A percentile compares a stretch with the other conserved stretches of the same genome.
phyloP scores from a whole-genome alignment of 1,284 basidiomycete genomes.

The Naganishia albida region DNA sequence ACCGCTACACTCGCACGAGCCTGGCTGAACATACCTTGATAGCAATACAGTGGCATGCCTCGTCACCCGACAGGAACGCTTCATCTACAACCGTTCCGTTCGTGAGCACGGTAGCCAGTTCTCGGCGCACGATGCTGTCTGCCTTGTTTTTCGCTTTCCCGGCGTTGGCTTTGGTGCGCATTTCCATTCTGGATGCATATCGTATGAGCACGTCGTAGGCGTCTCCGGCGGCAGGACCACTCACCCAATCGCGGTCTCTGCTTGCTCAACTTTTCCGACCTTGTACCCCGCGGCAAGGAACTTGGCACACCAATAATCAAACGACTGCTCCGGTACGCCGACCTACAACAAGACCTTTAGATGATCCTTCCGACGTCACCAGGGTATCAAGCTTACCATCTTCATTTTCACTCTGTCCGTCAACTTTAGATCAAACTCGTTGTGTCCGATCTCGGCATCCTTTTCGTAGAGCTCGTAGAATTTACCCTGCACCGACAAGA shows the following conservation, averaged over 20 bases:
- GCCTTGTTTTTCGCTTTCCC: constrained; percentile 38
- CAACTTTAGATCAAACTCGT: constrained; percentile 84
- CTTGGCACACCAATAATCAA: constrained; percentile 64
- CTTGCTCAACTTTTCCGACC: constrained; percentile 95
- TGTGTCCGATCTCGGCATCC: constrained; percentile 83
- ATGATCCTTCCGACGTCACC: constrained; percentile 5
- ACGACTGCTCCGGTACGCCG: constrained; percentile 91
- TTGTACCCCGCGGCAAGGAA: constrained; percentile 74
- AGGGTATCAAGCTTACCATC: constrained; percentile 71
- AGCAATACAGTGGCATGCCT: constrained; percentile 91
- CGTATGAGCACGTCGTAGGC: neutral
- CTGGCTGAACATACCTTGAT: constrained; percentile 63
- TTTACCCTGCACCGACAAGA: constrained; percentile 37
- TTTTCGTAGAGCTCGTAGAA: constrained; percentile 83
- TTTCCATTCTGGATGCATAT: constrained; percentile 53
- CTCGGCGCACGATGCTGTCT: constrained; percentile 78
- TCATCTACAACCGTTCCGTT: constrained; percentile 95
- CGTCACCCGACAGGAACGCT: constrained; percentile 83
- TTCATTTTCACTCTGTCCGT: constrained; percentile 86
- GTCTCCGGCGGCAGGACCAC: constrained; percentile 21
- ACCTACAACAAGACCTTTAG: constrained; percentile 60
- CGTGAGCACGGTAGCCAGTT: constrained; percentile 93
- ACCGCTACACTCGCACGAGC: constrained; percentile 43
- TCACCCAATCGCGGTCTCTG: constrained; percentile 77
- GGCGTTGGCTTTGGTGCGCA: constrained; percentile 55